A percentile compares a stretch with the other conserved stretches of the same genome.
Evolutionary conservation across 2,329 filamentous ascomycete genomes (phyloP).

Genomic region (Calcarisporium arbuscula): DNA sequence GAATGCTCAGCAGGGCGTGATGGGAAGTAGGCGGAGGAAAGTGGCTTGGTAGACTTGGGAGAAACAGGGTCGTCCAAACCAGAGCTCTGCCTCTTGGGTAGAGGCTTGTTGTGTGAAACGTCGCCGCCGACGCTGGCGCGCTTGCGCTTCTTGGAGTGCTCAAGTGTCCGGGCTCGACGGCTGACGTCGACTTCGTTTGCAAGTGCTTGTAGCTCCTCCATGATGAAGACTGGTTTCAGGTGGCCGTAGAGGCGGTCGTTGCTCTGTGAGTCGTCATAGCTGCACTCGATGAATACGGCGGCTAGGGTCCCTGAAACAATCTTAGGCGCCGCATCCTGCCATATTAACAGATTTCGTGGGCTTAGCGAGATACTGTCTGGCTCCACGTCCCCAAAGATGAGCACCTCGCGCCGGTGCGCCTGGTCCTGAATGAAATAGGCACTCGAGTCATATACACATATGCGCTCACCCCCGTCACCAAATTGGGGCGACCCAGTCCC

Average conservation of each 20-base stretch:
- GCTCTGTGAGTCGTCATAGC: slow-evolving; percentile 74
- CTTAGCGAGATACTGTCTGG: slow-evolving; percentile 78
- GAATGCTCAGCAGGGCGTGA: slow-evolving; percentile 7
- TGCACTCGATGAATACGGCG: slow-evolving; percentile 93
- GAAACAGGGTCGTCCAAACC: slow-evolving; percentile 41
- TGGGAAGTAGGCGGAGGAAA: too few relatives aligned
- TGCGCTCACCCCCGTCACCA: slow-evolving; percentile 30
- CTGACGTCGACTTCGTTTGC: slow-evolving; percentile 62
- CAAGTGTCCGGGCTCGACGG: slow-evolving; percentile 26
- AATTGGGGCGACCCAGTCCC: slow-evolving; percentile 15
- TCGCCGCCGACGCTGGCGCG: slow-evolving; percentile 32
- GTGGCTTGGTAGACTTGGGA: slow-evolving; percentile 38
- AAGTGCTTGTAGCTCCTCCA: slow-evolving; percentile 68
- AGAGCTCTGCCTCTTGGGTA: slow-evolving; percentile 13
- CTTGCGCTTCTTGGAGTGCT: slow-evolving; percentile 59
- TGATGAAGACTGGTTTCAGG: slow-evolving; percentile 73
- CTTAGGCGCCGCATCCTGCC: slow-evolving; percentile 84
- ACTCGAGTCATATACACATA: slow-evolving; percentile 78
- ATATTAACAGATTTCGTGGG: slow-evolving; percentile 75
- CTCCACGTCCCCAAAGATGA: slow-evolving; percentile 95
- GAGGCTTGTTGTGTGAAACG: slow-evolving; percentile 16
- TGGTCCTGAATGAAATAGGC: slow-evolving; percentile 88
- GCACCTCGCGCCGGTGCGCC: slow-evolving; percentile 64
- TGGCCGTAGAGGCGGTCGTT: slow-evolving; percentile 83
- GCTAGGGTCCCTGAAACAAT: slow-evolving; percentile 64